These are phyloP conservation scores for Effrenium voratum DNA, from an alignment of 73 alveolate genomes.

Conservation along the genomic window DNA sequence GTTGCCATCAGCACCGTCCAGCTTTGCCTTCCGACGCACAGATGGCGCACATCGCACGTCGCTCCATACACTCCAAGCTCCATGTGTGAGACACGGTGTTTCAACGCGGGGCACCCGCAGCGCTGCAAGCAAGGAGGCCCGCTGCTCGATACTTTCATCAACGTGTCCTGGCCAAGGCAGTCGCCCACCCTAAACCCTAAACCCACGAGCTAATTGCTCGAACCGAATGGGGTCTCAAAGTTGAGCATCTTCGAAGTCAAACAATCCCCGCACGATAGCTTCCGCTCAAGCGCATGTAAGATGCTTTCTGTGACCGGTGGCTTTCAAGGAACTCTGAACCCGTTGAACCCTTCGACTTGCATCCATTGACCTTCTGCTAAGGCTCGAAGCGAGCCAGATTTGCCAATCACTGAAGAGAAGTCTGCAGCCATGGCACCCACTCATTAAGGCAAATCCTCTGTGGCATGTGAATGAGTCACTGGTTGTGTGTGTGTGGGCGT, in stretches of 20 bases:
- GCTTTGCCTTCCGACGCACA: conserved; percentile 57
- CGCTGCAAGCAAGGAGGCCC: conserved; percentile 73
- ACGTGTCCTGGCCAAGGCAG: conserved; percentile 67
- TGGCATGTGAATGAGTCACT: too few relatives aligned
- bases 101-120: not conserved
- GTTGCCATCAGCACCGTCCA: conserved; percentile 13
- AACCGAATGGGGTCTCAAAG: not conserved
- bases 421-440: conserved; percentile 51
- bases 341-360: too few relatives aligned
- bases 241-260: not conserved
- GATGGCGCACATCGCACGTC: not conserved
- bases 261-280: too few relatives aligned
- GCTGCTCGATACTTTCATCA: conserved; percentile 81
- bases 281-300: too few relatives aligned
- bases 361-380: too few relatives aligned
- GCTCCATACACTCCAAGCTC: not conserved
- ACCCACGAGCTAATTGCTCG: not conserved
- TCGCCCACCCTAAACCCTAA: too few relatives aligned
- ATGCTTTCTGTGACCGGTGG: too few relatives aligned
- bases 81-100: not conserved
- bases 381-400: not conserved
- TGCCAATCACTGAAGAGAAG: conserved; percentile 47
- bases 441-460: too few relatives aligned
- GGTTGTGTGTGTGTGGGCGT: too few relatives aligned
- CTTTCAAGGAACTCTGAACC: too few relatives aligned